Conservation (phyloP, 2,329 filamentous ascomycete genomes). For the Alternaria triticimaculans region DNA sequence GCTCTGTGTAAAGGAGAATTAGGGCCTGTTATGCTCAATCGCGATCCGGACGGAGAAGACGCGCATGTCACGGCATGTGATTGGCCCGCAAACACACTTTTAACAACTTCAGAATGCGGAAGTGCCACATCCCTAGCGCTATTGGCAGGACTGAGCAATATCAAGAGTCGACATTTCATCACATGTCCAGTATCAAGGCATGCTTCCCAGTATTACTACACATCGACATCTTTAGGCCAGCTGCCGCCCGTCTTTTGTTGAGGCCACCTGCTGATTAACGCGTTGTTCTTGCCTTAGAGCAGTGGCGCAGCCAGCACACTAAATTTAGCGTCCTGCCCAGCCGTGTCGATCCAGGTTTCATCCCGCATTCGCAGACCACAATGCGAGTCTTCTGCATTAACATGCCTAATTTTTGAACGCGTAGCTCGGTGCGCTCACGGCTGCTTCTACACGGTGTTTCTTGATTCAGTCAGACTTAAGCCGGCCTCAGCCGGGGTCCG, state of each 20-base stretch:
- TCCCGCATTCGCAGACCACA: background rate
- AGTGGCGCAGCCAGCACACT: conserved; percentile 19
- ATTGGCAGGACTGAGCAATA: background rate
- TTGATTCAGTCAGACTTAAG: background rate
- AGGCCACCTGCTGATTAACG: background rate
- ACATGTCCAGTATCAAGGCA: background rate
- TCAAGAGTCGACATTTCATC: background rate
- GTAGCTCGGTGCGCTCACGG: background rate
- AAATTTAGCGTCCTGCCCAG: conserved; percentile 11
- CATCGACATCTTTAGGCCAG: background rate
- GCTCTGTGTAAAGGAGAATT: conserved; percentile 1
- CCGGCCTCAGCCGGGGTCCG: background rate
- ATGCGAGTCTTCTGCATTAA: background rate
- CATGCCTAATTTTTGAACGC: background rate
- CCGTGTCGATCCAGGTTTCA: conserved; percentile 15
- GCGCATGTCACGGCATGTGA: background rate
- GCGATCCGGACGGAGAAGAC: background rate
- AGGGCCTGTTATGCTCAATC: background rate
- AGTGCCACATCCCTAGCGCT: conserved; percentile 6
- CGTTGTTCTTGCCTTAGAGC: conserved; percentile 1
- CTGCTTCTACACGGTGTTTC: background rate
- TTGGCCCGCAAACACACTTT: conserved; percentile 5
- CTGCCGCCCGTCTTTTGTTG: conserved; percentile 4
- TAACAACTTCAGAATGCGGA: conserved; percentile 7
- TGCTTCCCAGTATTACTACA: background rate